Conservation (phyloP, 345 rosid genomes). For the Excoecaria agallocha region DNA sequence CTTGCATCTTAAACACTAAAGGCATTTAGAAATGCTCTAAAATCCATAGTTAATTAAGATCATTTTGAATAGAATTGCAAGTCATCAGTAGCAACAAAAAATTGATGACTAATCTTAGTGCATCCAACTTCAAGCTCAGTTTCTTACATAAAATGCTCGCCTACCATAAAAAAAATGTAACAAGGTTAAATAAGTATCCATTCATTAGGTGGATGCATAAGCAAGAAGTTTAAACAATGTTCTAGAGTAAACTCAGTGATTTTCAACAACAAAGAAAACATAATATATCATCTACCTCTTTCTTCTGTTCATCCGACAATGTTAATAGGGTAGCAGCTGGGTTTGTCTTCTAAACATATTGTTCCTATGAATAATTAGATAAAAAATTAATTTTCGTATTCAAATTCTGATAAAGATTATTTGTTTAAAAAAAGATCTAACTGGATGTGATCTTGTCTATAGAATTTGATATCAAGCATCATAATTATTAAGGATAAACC, state of each 20-base stretch:
- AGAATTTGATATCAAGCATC: neutral
- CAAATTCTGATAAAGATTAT: neutral
- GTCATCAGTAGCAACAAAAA: conserved; percentile 84
- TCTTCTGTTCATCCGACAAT: conserved; percentile 78
- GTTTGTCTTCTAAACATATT: conserved; percentile 66
- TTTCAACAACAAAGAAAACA: neutral
- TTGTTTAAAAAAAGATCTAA: neutral
- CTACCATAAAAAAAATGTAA: no score
- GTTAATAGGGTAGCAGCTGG: conserved; percentile 65
- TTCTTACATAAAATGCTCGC: no score
- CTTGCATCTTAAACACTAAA: conserved; percentile 66
- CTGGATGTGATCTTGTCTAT: neutral
- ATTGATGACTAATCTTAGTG: no score
- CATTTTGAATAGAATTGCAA: conserved; percentile 86
- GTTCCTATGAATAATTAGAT: conserved; percentile 55
- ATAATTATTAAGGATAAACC: conserved; percentile 46
- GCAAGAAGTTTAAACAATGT: neutral
- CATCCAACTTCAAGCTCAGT: conserved; percentile 97
- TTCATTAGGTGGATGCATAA: neutral
- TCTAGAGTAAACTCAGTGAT: neutral
- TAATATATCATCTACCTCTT: conserved; percentile 53
- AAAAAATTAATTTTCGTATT: neutral
- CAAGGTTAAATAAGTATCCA: conserved; percentile 7
- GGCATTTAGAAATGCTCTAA: conserved; percentile 94
- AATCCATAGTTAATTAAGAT: conserved; percentile 86